A percentile compares a stretch with the other conserved stretches of the same genome.
phyloP scores from a whole-genome alignment of 148 eudicot species.

The Rhododendron kiyosumense region DNA sequence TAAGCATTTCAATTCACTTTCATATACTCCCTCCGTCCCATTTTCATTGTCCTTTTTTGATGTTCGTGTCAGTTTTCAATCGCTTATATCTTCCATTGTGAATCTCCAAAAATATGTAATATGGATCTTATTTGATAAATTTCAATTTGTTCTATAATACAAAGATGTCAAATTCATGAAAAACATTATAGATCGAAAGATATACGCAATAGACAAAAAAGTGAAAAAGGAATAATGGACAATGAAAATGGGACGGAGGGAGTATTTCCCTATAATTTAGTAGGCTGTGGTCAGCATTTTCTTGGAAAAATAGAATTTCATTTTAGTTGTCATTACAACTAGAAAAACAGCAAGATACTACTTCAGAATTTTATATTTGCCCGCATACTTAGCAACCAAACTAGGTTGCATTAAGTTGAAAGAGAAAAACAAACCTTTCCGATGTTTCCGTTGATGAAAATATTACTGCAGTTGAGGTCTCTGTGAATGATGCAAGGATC shows the following conservation, averaged over 20 bases:
- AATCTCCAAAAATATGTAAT: too few species aligned
- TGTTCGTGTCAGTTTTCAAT: too few species aligned
- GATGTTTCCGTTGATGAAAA: conserved; percentile 78
- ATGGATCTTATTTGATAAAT: too few species aligned
- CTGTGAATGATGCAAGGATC: conserved; percentile 87
- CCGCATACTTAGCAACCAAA: neutral
- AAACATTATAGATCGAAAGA: too few species aligned
- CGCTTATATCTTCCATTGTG: too few species aligned
- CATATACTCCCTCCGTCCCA: too few species aligned
- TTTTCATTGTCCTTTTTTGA: too few species aligned
- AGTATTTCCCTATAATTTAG: neutral
- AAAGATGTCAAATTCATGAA: too few species aligned
- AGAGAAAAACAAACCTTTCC: conserved; percentile 52
- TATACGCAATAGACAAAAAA: too few species aligned
- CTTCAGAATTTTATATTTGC: neutral
- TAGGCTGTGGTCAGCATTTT: neutral
- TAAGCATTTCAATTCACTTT: neutral
- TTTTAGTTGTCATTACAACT: neutral
- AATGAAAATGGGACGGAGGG: too few species aligned
- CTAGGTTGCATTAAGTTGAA: neutral
- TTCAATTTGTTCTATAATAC: too few species aligned
- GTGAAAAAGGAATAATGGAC: too few species aligned
- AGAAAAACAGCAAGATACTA: neutral
- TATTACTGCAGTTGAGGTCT: conserved; percentile 83
- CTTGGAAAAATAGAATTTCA: neutral